phyloP scores from a whole-genome alignment of 768 basidiomycete species.

The Vararia minispora region DNA sequence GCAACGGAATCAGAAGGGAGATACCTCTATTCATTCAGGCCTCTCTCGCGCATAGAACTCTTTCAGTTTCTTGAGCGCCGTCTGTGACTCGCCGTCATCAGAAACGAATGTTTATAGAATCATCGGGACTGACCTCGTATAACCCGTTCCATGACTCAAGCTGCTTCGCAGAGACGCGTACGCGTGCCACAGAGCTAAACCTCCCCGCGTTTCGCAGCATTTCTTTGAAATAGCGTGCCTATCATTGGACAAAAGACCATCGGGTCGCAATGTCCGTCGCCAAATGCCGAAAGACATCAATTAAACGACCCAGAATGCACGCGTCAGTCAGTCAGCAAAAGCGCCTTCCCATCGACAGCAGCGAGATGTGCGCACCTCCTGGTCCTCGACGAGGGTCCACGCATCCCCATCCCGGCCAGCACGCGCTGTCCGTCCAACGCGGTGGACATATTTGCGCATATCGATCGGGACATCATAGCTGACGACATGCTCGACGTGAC shows the following conservation, averaged over 20 bases:
- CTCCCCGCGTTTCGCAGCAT: conserved; percentile 12
- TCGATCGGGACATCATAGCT: conserved; percentile 96
- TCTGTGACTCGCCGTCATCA: conserved; percentile 2
- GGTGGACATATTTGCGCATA: conserved; percentile 96
- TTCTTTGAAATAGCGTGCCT: conserved; percentile 14
- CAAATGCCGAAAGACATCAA: background rate
- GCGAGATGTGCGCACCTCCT: conserved; percentile 58
- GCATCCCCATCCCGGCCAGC: conserved; percentile 84
- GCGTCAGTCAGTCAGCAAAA: background rate
- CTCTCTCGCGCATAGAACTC: conserved; percentile 3
- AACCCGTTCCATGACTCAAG: conserved; percentile 5
- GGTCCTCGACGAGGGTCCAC: conserved; percentile 94
- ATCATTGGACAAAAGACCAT: too few species aligned
- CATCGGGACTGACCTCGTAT: conserved; percentile 7
- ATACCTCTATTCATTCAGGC: background rate
- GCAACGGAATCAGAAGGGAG: background rate
- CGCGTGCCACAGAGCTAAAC: conserved; percentile 1
- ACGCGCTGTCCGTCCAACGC: conserved; percentile 91
- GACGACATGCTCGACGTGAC: conserved; percentile 84
- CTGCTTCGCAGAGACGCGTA: conserved; percentile 2
- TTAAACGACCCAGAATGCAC: too few species aligned
- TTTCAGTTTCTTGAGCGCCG: conserved; percentile 9
- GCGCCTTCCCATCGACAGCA: background rate
- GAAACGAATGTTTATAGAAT: background rate
- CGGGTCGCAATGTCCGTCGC: background rate